Base-by-base conservation (phyloP, 352 stramenopile species). In the Pythium vanterpoolii region DNA sequence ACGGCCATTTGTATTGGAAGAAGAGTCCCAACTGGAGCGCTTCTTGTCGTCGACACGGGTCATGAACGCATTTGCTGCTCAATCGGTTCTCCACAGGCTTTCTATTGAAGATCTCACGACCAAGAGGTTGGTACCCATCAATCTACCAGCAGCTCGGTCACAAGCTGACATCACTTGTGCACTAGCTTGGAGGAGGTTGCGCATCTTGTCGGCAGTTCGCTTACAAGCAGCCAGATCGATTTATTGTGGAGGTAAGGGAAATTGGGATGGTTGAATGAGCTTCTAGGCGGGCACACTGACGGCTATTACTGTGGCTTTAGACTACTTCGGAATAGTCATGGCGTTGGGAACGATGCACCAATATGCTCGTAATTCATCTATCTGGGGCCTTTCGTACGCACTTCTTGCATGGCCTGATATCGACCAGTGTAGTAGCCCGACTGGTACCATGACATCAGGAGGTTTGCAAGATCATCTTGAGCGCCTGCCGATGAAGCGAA, bases 381-480 rank as follows among this genome's bases (percentile, higher is more conserved):
- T 60, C 61, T 59, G 5, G 16, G 45, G 4, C 19, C 28, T 19
- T 55, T 60, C 19, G 36, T 31, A n/a, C 50, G 53, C 76, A 89
- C 90, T 60, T 92, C 82, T 56, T 90, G 82, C 47, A 88, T 83
- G 4, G 79, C 80, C 70, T 90, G 79, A 59, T 85, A 92, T 42
- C 83, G 73, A 6, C 83, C 83, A 1, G 82, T 90, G 54, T 89
- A 90, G 62, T 92, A 94, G 48, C 82, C 85, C 18, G 80, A 91
- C 55, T 92, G 83, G 68, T 92, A 94, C 83, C 85, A 94, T n/a
- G 85, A 72, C 50, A 94, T 67, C 8, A 92, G 68, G 47, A 92
- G 38, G 33, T 87, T 91, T 7, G 85, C 74, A 19, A 94, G 60
- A 3, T 84, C 79, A 27, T 92, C 79, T 40, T 70, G 49, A 0